These are phyloP conservation scores for Sherardia arvensis DNA, from an alignment of 257 asterid species.

Conservation along the genomic window DNA sequence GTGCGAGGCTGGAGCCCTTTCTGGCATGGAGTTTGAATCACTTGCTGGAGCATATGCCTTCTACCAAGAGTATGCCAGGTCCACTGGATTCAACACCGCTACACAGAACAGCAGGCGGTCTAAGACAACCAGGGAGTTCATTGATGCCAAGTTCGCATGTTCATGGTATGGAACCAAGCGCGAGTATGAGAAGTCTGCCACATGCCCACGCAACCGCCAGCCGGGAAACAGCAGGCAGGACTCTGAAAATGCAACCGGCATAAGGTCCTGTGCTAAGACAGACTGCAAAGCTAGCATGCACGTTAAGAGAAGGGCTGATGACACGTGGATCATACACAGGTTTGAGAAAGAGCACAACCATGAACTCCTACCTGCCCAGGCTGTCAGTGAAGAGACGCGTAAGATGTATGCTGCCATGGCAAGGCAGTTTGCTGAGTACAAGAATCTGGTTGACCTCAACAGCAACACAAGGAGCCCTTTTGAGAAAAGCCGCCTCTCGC, in stretches of 20 bases:
- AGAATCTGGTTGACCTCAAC: constrained; percentile 69
- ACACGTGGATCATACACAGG: constrained; percentile 90
- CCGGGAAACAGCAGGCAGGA: constrained; percentile 77
- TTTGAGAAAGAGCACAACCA: constrained; percentile 96
- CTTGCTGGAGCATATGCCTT: constrained; percentile 91
- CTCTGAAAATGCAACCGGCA: constrained; percentile 74
- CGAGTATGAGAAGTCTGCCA: constrained; percentile 70
- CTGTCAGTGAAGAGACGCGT: constrained; percentile 86
- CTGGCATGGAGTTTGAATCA: constrained; percentile 95
- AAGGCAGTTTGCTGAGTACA: constrained; percentile 85
- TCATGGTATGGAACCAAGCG: constrained; percentile 95
- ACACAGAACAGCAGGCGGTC: constrained; percentile 94
- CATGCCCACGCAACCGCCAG: constrained; percentile 84
- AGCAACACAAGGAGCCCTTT: constrained; percentile 55
- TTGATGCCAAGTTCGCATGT: constrained; percentile 95
- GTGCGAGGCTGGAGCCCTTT: constrained; percentile 88
- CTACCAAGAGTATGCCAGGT: constrained; percentile 93
- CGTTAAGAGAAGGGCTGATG: constrained; percentile 85
- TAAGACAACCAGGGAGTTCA: constrained; percentile 81
- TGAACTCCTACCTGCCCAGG: constrained; percentile 87
- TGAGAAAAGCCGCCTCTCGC: constrained; percentile 58
- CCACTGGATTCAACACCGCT: constrained; percentile 85
- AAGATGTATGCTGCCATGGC: constrained; percentile 97
- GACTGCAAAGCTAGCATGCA: constrained; percentile 99
- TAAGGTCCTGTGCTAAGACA: constrained; percentile 84